Evolutionary conservation across 2,329 filamentous ascomycete species (phyloP), one percentile per base, ranked within the genome.

Genomic region (Tolypocladium ophioglossoides): DNA sequence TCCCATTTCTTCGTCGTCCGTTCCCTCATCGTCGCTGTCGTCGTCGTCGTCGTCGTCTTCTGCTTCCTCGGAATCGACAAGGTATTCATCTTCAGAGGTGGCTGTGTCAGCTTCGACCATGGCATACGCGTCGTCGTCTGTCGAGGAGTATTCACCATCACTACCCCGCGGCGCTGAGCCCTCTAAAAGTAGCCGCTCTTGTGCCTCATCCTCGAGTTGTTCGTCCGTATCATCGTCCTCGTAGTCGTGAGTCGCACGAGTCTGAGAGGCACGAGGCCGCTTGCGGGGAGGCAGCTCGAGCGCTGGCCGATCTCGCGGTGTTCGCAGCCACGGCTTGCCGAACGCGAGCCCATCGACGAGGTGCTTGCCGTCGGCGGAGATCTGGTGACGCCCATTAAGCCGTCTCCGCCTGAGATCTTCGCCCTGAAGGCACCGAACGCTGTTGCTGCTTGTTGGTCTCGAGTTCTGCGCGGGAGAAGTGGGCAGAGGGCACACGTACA

Each of bases 281-380:
- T 94, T 95, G 57, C 85, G 78, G 1, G 90, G 85, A 0, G 88
- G 87, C 18, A 95, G 88, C 14, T 77, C 72, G 40, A 95, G 73
- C 0, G 78, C 67, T 1, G 90, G 90, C 49, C 90, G 79, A 55
- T 77, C 77, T 9, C 76, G 75, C 0, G 79, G 75, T 1, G 72
- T 64, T 61, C 80, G 80, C 10, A 92, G 72, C 64, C 83, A 83
- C 1, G 86, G 84, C 56, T 86, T 80, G 3, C 92, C 91, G 66
- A 92, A 96, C 0, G 90, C 81, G 22, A 96, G 76, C 4, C 92
- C 91, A 66, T 97, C 92, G 12, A 94, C 78, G 7, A 96, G 76
- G 65, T 91, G 91, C 60, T 78, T 85, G 4, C 92, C 91, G 67
- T 89, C 87, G 2, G 73, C 63, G 0, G 87, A 84, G 52, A 96